These are phyloP conservation scores for Teratosphaeria gauchensis DNA, from an alignment of 2,329 filamentous ascomycete species.

Conservation along the genomic window DNA sequence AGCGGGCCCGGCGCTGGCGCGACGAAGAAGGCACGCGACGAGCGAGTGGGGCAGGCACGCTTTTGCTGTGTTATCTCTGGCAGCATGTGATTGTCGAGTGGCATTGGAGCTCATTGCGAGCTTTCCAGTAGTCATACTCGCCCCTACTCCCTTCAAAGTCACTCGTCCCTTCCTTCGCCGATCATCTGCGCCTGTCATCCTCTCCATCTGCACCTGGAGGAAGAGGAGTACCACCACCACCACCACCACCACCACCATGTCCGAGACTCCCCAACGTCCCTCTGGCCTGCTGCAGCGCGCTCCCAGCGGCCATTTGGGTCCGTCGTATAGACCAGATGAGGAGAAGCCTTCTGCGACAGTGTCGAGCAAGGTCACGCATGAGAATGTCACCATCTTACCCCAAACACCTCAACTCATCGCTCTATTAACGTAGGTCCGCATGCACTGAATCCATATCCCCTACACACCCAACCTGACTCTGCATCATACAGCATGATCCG, in stretches of 20 bases:
- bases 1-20: too few species aligned
- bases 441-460: not conserved
- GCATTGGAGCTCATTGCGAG: not conserved
- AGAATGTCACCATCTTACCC: conserved; percentile 80
- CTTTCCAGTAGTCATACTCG: not conserved
- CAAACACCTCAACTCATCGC: conserved; percentile 97
- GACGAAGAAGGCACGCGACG: not conserved
- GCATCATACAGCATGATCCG: conserved; percentile 68
- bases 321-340: conserved; percentile 63
- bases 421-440: conserved; percentile 73
- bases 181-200: too few species aligned
- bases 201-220: too few species aligned
- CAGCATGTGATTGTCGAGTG: not conserved
- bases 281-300: conserved; percentile 19
- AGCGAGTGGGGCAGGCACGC: not conserved
- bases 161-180: too few species aligned
- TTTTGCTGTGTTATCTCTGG: not conserved
- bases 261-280: conserved; percentile 2
- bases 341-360: conserved; percentile 66
- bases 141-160: too few species aligned
- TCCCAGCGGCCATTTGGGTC: conserved; percentile 59
- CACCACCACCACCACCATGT: conserved; percentile 6
- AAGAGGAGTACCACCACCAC: not conserved
- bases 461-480: not conserved
- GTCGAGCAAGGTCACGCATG: conserved; percentile 68